These are phyloP conservation scores for Plasmopara muralis DNA, from an alignment of 352 stramenopile genomes.

Conservation along the genomic window DNA sequence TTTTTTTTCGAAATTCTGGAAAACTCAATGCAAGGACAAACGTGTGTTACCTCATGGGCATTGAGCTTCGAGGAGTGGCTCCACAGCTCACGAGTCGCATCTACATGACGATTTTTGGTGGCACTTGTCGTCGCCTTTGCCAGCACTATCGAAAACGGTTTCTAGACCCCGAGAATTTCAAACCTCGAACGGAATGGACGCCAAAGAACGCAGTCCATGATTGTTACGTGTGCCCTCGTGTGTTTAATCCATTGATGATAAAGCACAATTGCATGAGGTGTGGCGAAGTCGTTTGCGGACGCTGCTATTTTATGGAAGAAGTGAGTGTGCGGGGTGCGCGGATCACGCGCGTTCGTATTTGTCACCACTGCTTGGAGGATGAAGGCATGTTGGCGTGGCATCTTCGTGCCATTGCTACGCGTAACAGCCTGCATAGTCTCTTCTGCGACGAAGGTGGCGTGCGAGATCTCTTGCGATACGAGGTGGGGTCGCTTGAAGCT, in stretches of 20 bases:
- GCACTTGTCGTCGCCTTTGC: conserved; percentile 34
- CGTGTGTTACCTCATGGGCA: conserved; percentile 42
- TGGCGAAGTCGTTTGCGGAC: conserved; percentile 20
- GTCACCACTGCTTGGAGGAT: conserved; percentile 15
- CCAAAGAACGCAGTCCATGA: conserved; percentile 17
- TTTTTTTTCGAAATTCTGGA: conserved; percentile 36
- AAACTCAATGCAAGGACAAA: conserved; percentile 30
- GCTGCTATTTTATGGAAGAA: conserved; percentile 24
- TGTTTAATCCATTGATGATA: conserved; percentile 26
- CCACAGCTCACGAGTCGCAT: conserved; percentile 25
- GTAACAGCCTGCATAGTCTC: conserved; percentile 19
- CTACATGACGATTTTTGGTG: conserved; percentile 39
- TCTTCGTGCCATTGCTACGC: conserved; percentile 8
- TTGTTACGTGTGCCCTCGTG: conserved; percentile 21
- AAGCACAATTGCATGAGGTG: conserved; percentile 26
- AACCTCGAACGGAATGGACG: conserved; percentile 20
- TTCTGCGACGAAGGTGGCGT: conserved; percentile 16
- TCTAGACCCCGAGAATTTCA: conserved; percentile 33
- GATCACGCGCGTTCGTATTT: conserved; percentile 30
- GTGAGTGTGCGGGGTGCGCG: conserved; percentile 34
- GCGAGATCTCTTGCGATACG: conserved; percentile 16
- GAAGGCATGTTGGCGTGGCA: conserved; percentile 17
- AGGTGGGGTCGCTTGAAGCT: conserved; percentile 9
- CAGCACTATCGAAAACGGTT: conserved; percentile 31
- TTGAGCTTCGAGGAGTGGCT: conserved; percentile 20